Conservation (phyloP, 352 stramenopile genomes). For the Globisporangium radiosum region DNA sequence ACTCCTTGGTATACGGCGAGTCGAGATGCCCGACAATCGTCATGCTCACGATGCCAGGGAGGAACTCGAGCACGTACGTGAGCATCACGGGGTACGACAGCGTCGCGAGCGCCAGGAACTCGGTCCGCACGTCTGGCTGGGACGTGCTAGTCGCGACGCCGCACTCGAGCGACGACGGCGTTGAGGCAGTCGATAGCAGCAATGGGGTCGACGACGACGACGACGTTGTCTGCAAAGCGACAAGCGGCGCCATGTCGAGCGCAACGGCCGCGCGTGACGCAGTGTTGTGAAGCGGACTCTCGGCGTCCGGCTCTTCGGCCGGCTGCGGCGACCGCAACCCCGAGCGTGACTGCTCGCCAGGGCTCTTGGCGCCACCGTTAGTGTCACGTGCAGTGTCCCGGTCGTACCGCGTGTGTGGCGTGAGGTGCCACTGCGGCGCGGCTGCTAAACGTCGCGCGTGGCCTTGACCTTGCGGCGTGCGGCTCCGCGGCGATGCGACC, state of each 20-base stretch:
- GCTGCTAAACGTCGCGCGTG: constrained; percentile 11
- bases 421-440: constrained; percentile 7
- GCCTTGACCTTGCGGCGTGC: constrained; percentile 25
- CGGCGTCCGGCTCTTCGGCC: constrained; percentile 34
- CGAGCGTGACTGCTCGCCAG: constrained; percentile 5
- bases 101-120: constrained; percentile 30
- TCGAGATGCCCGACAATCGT: constrained; percentile 65
- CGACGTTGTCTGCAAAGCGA: constrained; percentile 3
- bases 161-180: constrained; percentile 6
- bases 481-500: constrained; percentile 9
- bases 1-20: constrained; percentile 62
- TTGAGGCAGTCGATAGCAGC: constrained; percentile 4
- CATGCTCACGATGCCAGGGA: constrained; percentile 58
- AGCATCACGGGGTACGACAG: constrained; percentile 62
- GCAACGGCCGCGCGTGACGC: constrained; percentile 22
- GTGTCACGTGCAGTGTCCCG: not conserved
- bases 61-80: constrained; percentile 70
- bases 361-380: constrained; percentile 1
- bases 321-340: constrained; percentile 21
- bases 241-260: constrained; percentile 18
- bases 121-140: constrained; percentile 17
- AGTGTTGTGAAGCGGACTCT: constrained; percentile 12
- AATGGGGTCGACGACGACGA: constrained; percentile 5
- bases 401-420: constrained; percentile 15
- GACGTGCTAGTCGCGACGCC: not conserved